A percentile compares a stretch with the other conserved stretches of the same genome.
Evolutionary conservation across 1,284 basidiomycete genomes (phyloP).

Genomic region (Xerocomus nothofagi): DNA sequence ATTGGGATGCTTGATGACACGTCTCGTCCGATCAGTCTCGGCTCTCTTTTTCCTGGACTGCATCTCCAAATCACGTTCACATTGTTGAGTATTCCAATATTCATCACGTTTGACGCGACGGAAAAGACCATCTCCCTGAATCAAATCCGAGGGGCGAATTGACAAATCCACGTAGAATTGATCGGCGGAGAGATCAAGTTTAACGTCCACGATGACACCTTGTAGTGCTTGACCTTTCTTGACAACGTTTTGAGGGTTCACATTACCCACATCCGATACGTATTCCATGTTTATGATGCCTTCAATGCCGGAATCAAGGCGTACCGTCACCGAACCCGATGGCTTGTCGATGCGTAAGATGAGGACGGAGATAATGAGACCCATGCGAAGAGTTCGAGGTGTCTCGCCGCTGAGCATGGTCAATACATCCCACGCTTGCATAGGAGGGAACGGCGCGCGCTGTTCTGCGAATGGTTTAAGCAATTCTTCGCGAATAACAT

Average conservation of each 20-base stretch:
- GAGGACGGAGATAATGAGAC: constrained; percentile 83
- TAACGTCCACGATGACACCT: constrained; percentile 78
- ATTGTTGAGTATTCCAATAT: constrained; percentile 67
- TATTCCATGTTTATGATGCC: constrained; percentile 74
- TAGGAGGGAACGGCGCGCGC: constrained; percentile 67
- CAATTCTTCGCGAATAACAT: constrained; percentile 90
- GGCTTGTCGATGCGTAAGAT: constrained; percentile 56
- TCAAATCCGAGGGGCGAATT: constrained; percentile 69
- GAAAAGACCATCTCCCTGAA: constrained; percentile 63
- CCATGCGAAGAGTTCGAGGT: constrained; percentile 70
- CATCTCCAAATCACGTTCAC: constrained; percentile 72
- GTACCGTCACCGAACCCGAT: constrained; percentile 55
- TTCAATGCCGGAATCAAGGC: constrained; percentile 92
- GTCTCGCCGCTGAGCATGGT: constrained; percentile 98
- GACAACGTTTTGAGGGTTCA: constrained; percentile 49
- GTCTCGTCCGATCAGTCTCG: constrained; percentile 73
- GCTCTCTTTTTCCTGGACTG: constrained; percentile 83
- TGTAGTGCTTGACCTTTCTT: constrained; percentile 79
- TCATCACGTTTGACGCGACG: constrained; percentile 63
- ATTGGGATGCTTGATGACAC: constrained; percentile 97
- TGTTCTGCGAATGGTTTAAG: constrained; percentile 82
- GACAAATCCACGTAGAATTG: constrained; percentile 79
- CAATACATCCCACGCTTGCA: constrained; percentile 79
- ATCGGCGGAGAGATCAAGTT: constrained; percentile 62
- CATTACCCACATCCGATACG: constrained; percentile 52